phyloP scores from a whole-genome alignment of 2,329 filamentous ascomycete genomes.

The Knoxdaviesia capensis region DNA sequence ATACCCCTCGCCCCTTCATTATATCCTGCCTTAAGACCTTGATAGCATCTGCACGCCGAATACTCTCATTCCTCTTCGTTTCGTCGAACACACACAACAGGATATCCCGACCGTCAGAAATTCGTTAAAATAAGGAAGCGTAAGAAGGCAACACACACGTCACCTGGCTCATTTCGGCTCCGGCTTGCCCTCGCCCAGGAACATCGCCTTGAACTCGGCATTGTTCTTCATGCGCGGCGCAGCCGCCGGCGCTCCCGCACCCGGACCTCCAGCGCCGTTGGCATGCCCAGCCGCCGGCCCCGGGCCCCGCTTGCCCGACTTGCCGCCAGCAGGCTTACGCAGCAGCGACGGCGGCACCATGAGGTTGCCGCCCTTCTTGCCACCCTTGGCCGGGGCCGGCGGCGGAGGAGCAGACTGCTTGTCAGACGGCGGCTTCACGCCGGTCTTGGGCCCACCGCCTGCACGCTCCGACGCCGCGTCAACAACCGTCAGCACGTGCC shows the following conservation, averaged over 20 bases:
- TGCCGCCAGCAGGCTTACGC: conserved; percentile 21
- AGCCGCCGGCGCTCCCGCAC: conserved; percentile 5
- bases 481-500: conserved; percentile 19
- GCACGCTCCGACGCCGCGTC: conserved; percentile 28
- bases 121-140: too few relatives aligned
- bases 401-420: conserved; percentile 5
- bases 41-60: too few relatives aligned
- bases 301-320: conserved; percentile 10
- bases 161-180: too few relatives aligned
- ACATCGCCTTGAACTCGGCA: conserved; percentile 36
- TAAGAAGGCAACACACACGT: too few relatives aligned
- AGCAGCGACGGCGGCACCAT: conserved; percentile 23
- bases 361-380: conserved; percentile 11
- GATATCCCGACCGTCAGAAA: too few relatives aligned
- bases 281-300: conserved; percentile 6
- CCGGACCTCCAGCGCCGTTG: conserved; percentile 9
- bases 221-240: conserved; percentile 25
- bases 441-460: conserved; percentile 25
- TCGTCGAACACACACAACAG: too few relatives aligned
- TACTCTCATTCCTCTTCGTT: too few relatives aligned
- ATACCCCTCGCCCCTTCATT: too few relatives aligned
- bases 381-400: conserved; percentile 12
- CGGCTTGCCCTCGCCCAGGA: conserved; percentile 7
- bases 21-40: too few relatives aligned
- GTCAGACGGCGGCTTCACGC: background rate